A percentile compares a stretch with the other conserved stretches of the same genome.
phyloP scores from a whole-genome alignment of 1,284 basidiomycete genomes.

The Ceratobasidium sp. region DNA sequence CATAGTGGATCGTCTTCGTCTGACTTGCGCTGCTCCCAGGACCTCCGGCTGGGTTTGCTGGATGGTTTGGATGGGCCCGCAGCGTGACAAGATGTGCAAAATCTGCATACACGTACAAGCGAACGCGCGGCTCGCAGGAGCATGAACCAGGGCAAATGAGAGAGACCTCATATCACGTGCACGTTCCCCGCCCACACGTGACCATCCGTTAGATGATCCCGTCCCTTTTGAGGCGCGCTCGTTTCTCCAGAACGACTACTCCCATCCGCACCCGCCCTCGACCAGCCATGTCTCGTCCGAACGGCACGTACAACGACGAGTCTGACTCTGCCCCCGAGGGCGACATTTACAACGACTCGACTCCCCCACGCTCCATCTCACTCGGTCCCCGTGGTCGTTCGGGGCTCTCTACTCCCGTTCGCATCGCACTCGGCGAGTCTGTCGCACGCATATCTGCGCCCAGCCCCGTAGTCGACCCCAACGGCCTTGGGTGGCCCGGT shows the following conservation, averaged over 20 bases:
- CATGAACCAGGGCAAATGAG: constrained; percentile 4
- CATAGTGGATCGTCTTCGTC: constrained; percentile 26
- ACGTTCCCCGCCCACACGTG: constrained; percentile 2
- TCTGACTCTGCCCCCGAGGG: constrained; percentile 34
- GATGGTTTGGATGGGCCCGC: constrained; percentile 31
- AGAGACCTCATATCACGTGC: constrained; percentile 12
- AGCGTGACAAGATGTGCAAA: constrained; percentile 34
- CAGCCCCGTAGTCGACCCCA: constrained; percentile 73
- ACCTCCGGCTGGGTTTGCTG: not conserved
- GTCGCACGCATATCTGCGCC: constrained; percentile 38
- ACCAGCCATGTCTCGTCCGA: not conserved
- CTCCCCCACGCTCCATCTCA: not conserved
- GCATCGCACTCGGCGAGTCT: constrained; percentile 25
- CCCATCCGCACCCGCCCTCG: not conserved
- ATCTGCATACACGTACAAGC: constrained; percentile 34
- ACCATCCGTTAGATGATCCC: constrained; percentile 19
- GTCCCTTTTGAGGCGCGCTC: constrained; percentile 19
- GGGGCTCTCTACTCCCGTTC: constrained; percentile 18
- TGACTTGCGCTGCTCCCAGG: constrained; percentile 18
- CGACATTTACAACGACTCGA: not conserved
- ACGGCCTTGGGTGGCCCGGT: constrained; percentile 96
- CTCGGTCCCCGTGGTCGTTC: constrained; percentile 24
- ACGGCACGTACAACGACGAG: not conserved
- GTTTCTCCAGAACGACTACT: constrained; percentile 10
- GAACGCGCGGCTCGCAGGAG: constrained; percentile 31